Evolutionary conservation across 495 filamentous ascomycete genomes (phyloP).

Genomic region (Terfezia claveryi): DNA sequence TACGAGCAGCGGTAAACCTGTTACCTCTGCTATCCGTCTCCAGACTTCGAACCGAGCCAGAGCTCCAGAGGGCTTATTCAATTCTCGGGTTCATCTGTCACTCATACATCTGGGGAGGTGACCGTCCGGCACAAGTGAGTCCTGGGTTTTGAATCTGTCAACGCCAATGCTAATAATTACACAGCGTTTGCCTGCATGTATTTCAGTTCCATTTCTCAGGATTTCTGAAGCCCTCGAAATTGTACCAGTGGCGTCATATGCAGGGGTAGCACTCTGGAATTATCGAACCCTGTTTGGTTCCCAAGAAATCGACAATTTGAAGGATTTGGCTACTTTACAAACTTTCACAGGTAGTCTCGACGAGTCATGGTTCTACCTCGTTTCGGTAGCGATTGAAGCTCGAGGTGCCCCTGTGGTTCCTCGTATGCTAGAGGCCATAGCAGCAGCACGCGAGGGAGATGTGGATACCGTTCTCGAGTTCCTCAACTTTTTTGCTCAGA

Average conservation of each 20-base stretch:
- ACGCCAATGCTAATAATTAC: background rate
- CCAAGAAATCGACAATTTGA: constrained; percentile 55
- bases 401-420: constrained; percentile 73
- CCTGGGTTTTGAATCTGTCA: background rate
- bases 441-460: constrained; percentile 53
- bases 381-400: constrained; percentile 90
- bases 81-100: constrained; percentile 75
- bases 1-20: constrained; percentile 51
- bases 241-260: constrained; percentile 86
- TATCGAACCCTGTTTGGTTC: constrained; percentile 69
- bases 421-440: constrained; percentile 68
- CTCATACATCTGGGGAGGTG: constrained; percentile 86
- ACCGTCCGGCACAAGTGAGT: constrained; percentile 50
- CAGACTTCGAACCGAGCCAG: constrained; percentile 53
- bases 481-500: constrained; percentile 58
- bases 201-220: constrained; percentile 61
- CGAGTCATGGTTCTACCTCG: constrained; percentile 94
- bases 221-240: constrained; percentile 66
- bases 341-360: constrained; percentile 93
- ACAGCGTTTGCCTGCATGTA: constrained; percentile 60
- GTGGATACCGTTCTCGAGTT: constrained; percentile 46
- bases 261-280: constrained; percentile 84
- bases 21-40: constrained; percentile 65
- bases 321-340: constrained; percentile 63
- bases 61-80: constrained; percentile 84